Conservation (phyloP, 257 asterid species). For the Striga asiatica region DNA sequence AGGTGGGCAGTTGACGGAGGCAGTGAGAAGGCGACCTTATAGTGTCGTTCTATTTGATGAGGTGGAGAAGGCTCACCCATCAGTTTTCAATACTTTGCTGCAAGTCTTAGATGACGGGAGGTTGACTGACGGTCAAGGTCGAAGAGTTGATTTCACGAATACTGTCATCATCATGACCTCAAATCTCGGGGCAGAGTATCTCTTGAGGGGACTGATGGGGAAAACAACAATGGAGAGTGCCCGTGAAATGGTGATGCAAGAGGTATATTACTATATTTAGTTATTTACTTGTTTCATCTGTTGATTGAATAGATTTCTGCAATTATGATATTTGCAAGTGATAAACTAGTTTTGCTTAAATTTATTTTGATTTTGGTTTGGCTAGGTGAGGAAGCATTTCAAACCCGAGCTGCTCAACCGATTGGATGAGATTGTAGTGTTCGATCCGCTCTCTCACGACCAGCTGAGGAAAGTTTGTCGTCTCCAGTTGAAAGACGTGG, state of each 20-base stretch:
- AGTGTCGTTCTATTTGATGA: conserved; percentile 79
- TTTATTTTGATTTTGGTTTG: neutral
- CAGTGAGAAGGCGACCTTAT: conserved; percentile 86
- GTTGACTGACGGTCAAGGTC: conserved; percentile 86
- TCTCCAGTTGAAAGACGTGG: conserved; percentile 71
- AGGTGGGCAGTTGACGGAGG: conserved; percentile 87
- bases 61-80: conserved; percentile 75
- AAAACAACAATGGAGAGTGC: conserved; percentile 63
- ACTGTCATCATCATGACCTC: conserved; percentile 86
- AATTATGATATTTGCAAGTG: neutral
- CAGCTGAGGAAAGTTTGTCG: conserved; percentile 78
- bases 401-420: conserved; percentile 83
- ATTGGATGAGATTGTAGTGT: conserved; percentile 79
- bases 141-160: conserved; percentile 75
- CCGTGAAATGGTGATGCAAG: conserved; percentile 81
- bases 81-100: conserved; percentile 67
- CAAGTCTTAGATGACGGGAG: conserved; percentile 90
- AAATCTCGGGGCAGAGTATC: conserved; percentile 75
- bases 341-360: too few relatives aligned
- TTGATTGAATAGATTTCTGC: too few relatives aligned
- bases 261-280: conserved; percentile 34
- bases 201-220: conserved; percentile 54
- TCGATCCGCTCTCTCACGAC: conserved; percentile 79
- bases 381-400: conserved; percentile 77
- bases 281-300: too few relatives aligned